Conservation (phyloP, 1,284 basidiomycete genomes). For the Malassezia nana region DNA sequence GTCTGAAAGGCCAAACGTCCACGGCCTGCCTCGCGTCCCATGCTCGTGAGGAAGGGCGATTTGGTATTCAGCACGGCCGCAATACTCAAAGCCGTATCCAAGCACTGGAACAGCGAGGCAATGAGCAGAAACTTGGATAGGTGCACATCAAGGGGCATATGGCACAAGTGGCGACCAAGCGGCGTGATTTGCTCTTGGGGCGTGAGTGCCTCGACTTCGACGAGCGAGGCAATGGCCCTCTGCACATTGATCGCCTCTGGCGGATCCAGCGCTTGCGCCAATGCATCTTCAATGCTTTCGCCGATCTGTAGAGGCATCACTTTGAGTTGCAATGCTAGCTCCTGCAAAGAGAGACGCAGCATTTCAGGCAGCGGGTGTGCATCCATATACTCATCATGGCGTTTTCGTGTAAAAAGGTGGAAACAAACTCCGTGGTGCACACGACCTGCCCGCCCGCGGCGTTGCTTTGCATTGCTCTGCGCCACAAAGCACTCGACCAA, state of each 20-base stretch:
- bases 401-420: conserved; percentile 82
- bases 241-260: conserved; percentile 79
- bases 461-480: conserved; percentile 82
- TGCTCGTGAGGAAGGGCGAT: conserved; percentile 68
- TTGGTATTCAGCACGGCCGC: conserved; percentile 83
- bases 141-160: conserved; percentile 90
- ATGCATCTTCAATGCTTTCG: conserved; percentile 69
- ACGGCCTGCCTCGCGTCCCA: conserved; percentile 73
- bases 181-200: conserved; percentile 82
- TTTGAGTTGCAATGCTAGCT: conserved; percentile 89
- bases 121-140: conserved; percentile 86
- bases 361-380: conserved; percentile 93
- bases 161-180: conserved; percentile 80
- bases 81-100: conserved; percentile 91
- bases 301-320: conserved; percentile 88
- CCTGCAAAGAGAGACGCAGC: conserved; percentile 83
- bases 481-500: conserved; percentile 87
- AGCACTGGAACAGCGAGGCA: conserved; percentile 73
- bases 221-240: conserved; percentile 75
- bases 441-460: conserved; percentile 83
- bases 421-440: conserved; percentile 85
- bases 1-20: conserved; percentile 71
- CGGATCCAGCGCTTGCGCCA: conserved; percentile 79
- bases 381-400: conserved; percentile 71
- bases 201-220: conserved; percentile 85